Conservation (phyloP, 768 basidiomycete species). For the Mycena alexandri region DNA sequence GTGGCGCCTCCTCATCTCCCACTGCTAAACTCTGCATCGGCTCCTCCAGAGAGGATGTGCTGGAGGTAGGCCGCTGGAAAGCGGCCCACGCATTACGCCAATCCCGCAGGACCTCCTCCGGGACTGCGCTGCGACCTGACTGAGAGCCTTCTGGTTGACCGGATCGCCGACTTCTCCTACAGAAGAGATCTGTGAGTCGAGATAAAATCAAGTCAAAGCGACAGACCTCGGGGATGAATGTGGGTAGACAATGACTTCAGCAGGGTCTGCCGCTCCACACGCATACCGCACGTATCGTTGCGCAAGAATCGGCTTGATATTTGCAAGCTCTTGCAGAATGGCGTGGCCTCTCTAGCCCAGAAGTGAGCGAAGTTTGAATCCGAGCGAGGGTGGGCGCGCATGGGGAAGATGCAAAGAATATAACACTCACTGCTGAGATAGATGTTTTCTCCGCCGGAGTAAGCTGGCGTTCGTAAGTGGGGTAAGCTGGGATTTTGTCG, state of each 20-base stretch:
- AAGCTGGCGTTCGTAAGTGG: background rate
- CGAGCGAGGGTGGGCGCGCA: too few relatives aligned
- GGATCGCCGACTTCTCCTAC: background rate
- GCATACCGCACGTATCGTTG: slow-evolving; percentile 2
- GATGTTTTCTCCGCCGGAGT: background rate
- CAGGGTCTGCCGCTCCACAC: background rate
- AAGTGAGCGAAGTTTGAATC: background rate
- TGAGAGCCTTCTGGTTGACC: too few relatives aligned
- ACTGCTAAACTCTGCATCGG: too few relatives aligned
- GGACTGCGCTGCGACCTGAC: too few relatives aligned
- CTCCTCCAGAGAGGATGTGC: too few relatives aligned
- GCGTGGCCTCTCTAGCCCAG: background rate
- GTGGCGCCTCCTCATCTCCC: too few relatives aligned
- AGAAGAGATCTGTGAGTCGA: background rate
- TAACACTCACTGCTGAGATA: background rate
- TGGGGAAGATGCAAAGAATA: too few relatives aligned
- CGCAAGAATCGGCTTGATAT: background rate
- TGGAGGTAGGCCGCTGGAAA: too few relatives aligned
- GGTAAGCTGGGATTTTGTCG: background rate
- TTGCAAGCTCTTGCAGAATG: background rate
- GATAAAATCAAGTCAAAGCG: background rate
- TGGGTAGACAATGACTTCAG: background rate
- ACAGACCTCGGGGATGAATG: background rate
- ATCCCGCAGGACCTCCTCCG: too few relatives aligned
- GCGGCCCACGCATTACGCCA: too few relatives aligned